phyloP scores from a whole-genome alignment of 345 rosid species.

The Luvunga scandens region DNA sequence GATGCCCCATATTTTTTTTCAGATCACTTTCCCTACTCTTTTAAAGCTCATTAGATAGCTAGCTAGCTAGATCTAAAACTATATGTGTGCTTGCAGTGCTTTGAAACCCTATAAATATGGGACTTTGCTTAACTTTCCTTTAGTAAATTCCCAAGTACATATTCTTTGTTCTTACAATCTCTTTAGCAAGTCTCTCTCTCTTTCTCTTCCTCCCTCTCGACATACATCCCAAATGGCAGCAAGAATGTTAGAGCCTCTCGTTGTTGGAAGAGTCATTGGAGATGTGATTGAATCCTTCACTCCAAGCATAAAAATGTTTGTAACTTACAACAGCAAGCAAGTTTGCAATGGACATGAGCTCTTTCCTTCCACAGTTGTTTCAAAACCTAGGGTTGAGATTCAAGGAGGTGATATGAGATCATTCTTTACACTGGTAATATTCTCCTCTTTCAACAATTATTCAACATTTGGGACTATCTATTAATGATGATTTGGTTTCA shows the following conservation, averaged over 20 bases:
- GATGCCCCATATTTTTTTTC: neutral
- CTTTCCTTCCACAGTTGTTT: slow-evolving; percentile 31
- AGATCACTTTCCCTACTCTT: neutral
- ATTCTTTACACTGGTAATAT: slow-evolving; percentile 59
- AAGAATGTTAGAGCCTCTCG: slow-evolving; percentile 23
- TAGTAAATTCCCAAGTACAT: neutral
- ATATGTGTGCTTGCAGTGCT: neutral
- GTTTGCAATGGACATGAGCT: slow-evolving; percentile 39
- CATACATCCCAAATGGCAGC: slow-evolving; percentile 1
- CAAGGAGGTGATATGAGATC: slow-evolving; percentile 49
- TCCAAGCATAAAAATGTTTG: slow-evolving; percentile 27
- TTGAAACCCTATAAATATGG: slow-evolving; percentile 9
- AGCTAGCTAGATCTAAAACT: slow-evolving; percentile 3
- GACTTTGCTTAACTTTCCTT: neutral
- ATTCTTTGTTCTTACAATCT: neutral
- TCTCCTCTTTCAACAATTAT: neutral
- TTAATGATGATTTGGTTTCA: neutral
- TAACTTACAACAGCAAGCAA: slow-evolving; percentile 26
- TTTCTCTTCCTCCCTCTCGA: neutral
- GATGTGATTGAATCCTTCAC: slow-evolving; percentile 38
- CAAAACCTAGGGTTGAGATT: slow-evolving; percentile 36
- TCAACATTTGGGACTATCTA: neutral
- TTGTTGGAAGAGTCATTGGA: slow-evolving; percentile 41
- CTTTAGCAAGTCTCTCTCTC: neutral
- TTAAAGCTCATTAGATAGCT: neutral